Evolutionary conservation across 768 basidiomycete species (phyloP).

Genomic region (Exidia glandulosa): DNA sequence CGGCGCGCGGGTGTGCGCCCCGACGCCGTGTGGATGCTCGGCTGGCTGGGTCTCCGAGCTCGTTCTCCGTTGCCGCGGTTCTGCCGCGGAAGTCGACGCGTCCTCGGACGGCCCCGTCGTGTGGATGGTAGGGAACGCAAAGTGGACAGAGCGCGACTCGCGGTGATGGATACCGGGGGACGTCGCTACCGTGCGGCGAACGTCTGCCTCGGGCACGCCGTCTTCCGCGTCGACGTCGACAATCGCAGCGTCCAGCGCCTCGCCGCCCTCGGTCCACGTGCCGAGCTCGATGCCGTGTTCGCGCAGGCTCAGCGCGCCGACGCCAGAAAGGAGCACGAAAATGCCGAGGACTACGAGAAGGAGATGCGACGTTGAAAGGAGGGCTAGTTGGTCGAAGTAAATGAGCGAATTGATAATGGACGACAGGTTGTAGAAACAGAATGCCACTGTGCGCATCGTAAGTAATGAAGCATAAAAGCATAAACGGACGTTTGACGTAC

Average conservation of each 20-base stretch:
- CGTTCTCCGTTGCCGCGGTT: not conserved
- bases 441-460: slow-evolving; percentile 46
- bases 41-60: no score
- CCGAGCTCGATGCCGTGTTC: slow-evolving; percentile 34
- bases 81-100: not conserved
- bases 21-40: no score
- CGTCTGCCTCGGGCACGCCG: slow-evolving; percentile 3
- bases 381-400: slow-evolving; percentile 77
- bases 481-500: slow-evolving; percentile 37
- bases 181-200: not conserved
- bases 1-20: not conserved
- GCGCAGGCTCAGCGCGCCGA: slow-evolving; percentile 81
- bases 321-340: slow-evolving; percentile 66
- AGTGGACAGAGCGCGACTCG: not conserved
- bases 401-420: slow-evolving; percentile 84
- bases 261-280: slow-evolving; percentile 32
- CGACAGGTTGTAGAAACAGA: slow-evolving; percentile 90
- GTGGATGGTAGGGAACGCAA: not conserved
- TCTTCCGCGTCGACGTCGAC: slow-evolving; percentile 1
- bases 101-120: no score
- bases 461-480: not conserved
- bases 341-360: slow-evolving; percentile 68
- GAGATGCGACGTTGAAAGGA: slow-evolving; percentile 61
- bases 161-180: not conserved
- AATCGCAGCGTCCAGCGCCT: slow-evolving; percentile 15